Conservation (phyloP, 805 yeast genomes). For the Metschnikowia dekortorum region DNA sequence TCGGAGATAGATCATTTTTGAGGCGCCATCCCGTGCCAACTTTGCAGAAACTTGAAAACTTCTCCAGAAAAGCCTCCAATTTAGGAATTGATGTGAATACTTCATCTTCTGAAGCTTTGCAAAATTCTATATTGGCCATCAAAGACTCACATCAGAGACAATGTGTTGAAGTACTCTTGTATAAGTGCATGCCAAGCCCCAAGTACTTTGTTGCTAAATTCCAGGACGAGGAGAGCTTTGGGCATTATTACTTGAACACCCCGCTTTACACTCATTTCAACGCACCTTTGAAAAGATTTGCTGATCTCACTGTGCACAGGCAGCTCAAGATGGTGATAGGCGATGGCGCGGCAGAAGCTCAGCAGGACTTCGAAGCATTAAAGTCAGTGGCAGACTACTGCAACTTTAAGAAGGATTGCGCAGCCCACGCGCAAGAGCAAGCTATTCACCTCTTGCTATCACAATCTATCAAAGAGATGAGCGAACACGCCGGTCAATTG, state of each 20-base stretch:
- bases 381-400: slow-evolving; percentile 87
- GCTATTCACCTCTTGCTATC: slow-evolving; percentile 82
- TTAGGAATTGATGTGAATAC: slow-evolving; percentile 72
- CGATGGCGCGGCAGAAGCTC: slow-evolving; percentile 30
- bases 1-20: slow-evolving; percentile 79
- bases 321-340: slow-evolving; percentile 70
- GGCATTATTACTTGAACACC: slow-evolving; percentile 75
- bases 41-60: slow-evolving; percentile 71
- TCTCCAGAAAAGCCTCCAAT: slow-evolving; percentile 64
- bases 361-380: slow-evolving; percentile 56
- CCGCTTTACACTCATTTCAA: slow-evolving; percentile 91
- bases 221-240: slow-evolving; percentile 70
- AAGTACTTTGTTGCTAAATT: slow-evolving; percentile 87
- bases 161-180: slow-evolving; percentile 73
- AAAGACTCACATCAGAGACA: slow-evolving; percentile 59
- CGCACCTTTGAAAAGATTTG: slow-evolving; percentile 88
- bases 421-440: slow-evolving; percentile 89
- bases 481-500: slow-evolving; percentile 70
- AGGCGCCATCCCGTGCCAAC: slow-evolving; percentile 88
- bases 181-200: slow-evolving; percentile 80
- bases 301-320: slow-evolving; percentile 88
- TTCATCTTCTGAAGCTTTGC: slow-evolving; percentile 63
- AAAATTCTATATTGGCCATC: slow-evolving; percentile 63
- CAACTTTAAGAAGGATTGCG: slow-evolving; percentile 92
- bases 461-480: slow-evolving; percentile 75